phyloP scores from a whole-genome alignment of 116 monocot genomes.

The Zostera marina region DNA sequence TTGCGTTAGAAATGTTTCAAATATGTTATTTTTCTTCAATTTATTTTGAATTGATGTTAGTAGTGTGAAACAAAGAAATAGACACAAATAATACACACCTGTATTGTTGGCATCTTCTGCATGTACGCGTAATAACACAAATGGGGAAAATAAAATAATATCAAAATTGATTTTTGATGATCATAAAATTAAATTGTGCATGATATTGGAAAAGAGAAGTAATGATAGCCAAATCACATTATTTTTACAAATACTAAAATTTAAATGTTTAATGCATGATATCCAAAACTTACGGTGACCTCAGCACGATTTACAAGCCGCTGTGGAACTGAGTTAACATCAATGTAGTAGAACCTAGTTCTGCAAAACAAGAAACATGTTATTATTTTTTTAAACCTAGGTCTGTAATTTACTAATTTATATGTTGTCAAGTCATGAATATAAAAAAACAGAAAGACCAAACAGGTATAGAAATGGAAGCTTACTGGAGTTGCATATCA shows the following conservation, averaged over 20 bases:
- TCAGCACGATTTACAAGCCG: slow-evolving; percentile 75
- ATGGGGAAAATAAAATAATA: background rate
- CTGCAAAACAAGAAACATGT: slow-evolving; percentile 33
- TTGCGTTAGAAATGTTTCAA: background rate
- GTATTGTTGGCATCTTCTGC: slow-evolving; percentile 94
- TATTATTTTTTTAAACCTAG: background rate
- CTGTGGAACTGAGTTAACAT: slow-evolving; percentile 78
- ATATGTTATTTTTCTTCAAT: background rate
- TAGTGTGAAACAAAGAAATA: no score
- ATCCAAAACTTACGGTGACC: slow-evolving; percentile 47
- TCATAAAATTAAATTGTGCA: background rate
- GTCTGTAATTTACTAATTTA: background rate
- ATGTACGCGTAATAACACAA: slow-evolving; percentile 10
- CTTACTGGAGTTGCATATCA: background rate
- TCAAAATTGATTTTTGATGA: background rate
- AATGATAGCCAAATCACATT: no score
- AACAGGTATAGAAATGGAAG: background rate
- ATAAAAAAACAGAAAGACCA: no score
- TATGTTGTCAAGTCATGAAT: background rate
- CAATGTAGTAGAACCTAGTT: slow-evolving; percentile 61
- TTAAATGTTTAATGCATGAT: no score
- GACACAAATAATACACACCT: slow-evolving; percentile 25
- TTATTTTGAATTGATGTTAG: background rate
- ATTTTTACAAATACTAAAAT: no score
- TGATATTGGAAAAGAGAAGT: no score